A percentile compares a stretch with the other conserved stretches of the same genome.
phyloP scores from a whole-genome alignment of 148 eudicot species.

The Rhododendron williamsianum region DNA sequence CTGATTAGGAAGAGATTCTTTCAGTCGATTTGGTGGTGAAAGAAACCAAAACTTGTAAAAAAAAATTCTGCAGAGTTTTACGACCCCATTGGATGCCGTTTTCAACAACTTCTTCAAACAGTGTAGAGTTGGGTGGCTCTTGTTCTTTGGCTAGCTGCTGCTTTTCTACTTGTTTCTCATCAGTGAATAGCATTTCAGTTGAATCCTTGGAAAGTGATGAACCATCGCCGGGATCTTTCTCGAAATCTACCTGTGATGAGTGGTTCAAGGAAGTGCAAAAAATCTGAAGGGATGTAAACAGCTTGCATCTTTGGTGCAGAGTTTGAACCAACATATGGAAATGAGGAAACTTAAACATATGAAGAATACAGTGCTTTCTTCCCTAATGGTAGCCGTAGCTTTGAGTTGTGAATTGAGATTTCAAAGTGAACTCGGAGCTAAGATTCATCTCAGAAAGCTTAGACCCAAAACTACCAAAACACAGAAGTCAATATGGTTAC shows the following conservation, averaged over 20 bases:
- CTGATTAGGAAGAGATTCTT: background rate
- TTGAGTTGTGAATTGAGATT: background rate
- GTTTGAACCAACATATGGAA: background rate
- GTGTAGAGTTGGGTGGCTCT: constrained; percentile 7
- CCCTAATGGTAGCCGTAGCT: background rate
- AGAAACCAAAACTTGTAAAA: constrained; percentile 28
- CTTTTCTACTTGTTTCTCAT: constrained; percentile 5
- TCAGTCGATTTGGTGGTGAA: constrained; percentile 9
- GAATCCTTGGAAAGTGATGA: background rate
- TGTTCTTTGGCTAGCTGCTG: background rate
- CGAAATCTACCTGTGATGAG: constrained; percentile 4
- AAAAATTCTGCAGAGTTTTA: constrained; percentile 30
- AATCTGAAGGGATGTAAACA: background rate
- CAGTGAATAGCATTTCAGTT: constrained; percentile 3
- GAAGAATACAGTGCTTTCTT: background rate
- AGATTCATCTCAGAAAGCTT: background rate
- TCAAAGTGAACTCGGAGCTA: background rate
- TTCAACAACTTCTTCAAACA: constrained; percentile 4
- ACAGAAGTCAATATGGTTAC: background rate
- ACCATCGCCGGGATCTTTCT: constrained; percentile 6
- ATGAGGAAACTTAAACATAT: background rate
- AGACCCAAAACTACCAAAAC: background rate
- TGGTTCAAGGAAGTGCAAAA: background rate
- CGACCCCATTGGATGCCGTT: constrained; percentile 42
- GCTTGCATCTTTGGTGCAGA: background rate